phyloP scores from a whole-genome alignment of 192 early-diverging fungal species.

The Jimgerdemannia lactiflua region DNA sequence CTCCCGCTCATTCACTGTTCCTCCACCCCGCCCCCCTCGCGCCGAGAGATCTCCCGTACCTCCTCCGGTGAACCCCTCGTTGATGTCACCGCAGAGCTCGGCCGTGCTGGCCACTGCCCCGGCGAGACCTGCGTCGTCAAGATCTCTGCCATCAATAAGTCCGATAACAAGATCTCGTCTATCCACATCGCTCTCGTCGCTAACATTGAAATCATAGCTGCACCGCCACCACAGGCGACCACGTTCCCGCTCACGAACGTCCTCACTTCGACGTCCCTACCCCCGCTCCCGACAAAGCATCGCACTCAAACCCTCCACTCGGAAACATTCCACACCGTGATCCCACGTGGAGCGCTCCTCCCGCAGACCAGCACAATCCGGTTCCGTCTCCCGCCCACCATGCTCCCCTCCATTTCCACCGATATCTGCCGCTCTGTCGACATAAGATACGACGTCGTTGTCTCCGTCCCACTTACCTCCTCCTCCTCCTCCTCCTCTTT shows the following conservation, averaged over 20 bases:
- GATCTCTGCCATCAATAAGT: conserved; percentile 7
- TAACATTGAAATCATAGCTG: conserved; percentile 3
- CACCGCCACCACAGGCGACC: not conserved
- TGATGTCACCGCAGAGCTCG: conserved; percentile 15
- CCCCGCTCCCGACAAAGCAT: conserved; percentile 6
- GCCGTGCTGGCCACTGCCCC: conserved; percentile 24
- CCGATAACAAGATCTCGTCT: conserved; percentile 15
- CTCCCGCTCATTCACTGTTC: conserved; percentile 19
- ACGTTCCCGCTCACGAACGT: conserved; percentile 1
- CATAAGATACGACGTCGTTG: conserved; percentile 14
- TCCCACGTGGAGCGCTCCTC: conserved; percentile 15
- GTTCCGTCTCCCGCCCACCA: conserved; percentile 14
- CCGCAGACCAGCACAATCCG: conserved; percentile 11
- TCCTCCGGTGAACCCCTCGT: conserved; percentile 3
- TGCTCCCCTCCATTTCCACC: conserved; percentile 12
- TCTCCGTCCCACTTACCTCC: conserved; percentile 11
- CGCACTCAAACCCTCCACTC: conserved; percentile 9
- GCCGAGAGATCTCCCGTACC: not conserved
- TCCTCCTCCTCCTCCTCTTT: not conserved
- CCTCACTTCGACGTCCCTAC: not conserved
- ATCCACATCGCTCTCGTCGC: conserved; percentile 15
- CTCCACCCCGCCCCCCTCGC: not conserved
- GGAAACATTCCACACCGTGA: conserved; percentile 12
- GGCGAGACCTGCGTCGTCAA: conserved; percentile 13
- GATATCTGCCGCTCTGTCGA: conserved; percentile 20